Percentiles rank a stretch among this genome's conserved stretches.
phyloP scores from a whole-genome alignment of 2,329 filamentous ascomycete genomes.

The Fusarium globosum region DNA sequence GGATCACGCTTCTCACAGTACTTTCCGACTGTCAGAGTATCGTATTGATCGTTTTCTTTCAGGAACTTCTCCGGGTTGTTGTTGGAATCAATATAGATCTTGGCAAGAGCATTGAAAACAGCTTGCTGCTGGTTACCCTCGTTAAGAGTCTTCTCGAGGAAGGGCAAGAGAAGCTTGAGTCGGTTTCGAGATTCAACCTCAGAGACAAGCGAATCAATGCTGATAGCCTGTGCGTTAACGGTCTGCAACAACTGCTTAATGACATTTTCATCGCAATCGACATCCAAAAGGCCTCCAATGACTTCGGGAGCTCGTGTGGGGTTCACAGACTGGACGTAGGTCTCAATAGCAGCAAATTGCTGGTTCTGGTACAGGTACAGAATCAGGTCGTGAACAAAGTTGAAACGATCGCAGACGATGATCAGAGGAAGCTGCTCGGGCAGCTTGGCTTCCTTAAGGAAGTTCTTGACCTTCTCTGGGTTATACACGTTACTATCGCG shows the following conservation, averaged over 20 bases:
- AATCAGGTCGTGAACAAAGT: conserved; percentile 97
- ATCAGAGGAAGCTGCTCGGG: conserved; percentile 95
- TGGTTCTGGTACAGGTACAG: conserved; percentile 99
- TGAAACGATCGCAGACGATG: conserved; percentile 99
- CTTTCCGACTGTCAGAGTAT: conserved; percentile 90
- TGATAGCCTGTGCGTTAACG: conserved; percentile 85
- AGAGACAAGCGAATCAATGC: conserved; percentile 91
- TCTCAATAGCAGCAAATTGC: conserved; percentile 98
- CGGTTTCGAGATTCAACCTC: conserved; percentile 98
- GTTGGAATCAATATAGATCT: conserved; percentile 99
- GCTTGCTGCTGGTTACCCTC: conserved; percentile 95
- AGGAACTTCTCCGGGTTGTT: conserved; percentile 98
- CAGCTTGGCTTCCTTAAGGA: conserved; percentile 94
- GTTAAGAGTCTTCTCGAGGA: conserved; percentile 91
- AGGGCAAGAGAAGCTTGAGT: conserved; percentile 93
- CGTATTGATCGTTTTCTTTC: conserved; percentile 97
- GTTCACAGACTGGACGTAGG: conserved; percentile 98
- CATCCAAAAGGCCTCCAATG: conserved; percentile 91
- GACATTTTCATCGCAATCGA: conserved; percentile 95
- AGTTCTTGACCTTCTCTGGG: conserved; percentile 97
- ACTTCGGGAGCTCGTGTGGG: conserved; percentile 90
- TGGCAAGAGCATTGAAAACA: conserved; percentile 95
- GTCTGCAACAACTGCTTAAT: conserved; percentile 92
- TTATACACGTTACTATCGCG: conserved; percentile 92
- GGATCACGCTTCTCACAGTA: conserved; percentile 99